These are phyloP conservation scores for Penicillium subrubescens DNA, from an alignment of 495 filamentous ascomycete genomes.

Conservation along the genomic window DNA sequence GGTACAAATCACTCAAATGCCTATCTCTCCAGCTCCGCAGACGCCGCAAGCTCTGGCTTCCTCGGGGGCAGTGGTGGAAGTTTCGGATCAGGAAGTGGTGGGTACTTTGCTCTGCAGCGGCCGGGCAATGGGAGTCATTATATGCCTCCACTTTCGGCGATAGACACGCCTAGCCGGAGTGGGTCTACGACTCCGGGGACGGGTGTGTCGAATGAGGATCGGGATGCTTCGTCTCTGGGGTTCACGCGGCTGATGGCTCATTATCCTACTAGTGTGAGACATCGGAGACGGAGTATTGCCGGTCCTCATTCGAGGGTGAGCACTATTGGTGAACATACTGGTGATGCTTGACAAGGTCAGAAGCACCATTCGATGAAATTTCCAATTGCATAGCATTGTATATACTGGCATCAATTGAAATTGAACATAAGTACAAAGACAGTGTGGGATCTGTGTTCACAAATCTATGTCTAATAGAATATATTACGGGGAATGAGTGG, in stretches of 20 bases:
- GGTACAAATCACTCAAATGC: background rate
- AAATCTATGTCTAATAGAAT: constrained; percentile 23
- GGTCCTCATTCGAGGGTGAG: constrained; percentile 24
- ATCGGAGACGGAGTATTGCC: constrained; percentile 36
- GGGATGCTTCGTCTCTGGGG: constrained; percentile 18
- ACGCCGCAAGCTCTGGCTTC: constrained; percentile 6
- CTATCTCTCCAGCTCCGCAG: constrained; percentile 4
- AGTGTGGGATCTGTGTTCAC: background rate
- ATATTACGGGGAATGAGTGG: background rate
- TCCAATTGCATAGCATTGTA: background rate
- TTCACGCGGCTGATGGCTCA: constrained; percentile 29
- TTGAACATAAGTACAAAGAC: constrained; percentile 2
- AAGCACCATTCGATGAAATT: background rate
- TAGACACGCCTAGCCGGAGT: constrained; percentile 26
- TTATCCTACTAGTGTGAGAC: constrained; percentile 32
- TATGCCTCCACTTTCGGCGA: constrained; percentile 12
- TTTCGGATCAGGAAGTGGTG: constrained; percentile 14
- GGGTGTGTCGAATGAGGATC: constrained; percentile 31
- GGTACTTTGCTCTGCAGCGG: constrained; percentile 34
- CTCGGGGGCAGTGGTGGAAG: constrained; percentile 6
- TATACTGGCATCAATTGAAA: background rate
- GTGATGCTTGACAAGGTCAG: background rate
- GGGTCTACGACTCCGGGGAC: constrained; percentile 26
- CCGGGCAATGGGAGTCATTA: constrained; percentile 11
- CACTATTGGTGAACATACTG: constrained; percentile 8